phyloP scores from a whole-genome alignment of 2,329 filamentous ascomycete species.

The Tolypocladium paradoxum region DNA sequence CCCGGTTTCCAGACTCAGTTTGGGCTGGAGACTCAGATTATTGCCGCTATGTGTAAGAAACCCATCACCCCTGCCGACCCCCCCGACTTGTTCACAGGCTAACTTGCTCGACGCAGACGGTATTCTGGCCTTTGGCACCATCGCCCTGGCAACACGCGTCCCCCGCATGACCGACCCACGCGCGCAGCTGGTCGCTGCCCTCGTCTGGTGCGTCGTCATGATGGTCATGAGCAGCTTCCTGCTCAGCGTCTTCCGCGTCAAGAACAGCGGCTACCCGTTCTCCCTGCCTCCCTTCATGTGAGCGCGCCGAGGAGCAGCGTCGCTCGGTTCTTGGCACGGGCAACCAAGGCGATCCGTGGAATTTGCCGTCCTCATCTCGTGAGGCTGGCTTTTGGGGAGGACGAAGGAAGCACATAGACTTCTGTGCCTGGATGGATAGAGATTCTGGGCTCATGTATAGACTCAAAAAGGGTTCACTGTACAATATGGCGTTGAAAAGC shows the following conservation, averaged over 20 bases:
- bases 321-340: no score
- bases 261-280: conserved; percentile 94
- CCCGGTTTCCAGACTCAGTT: conserved; percentile 88
- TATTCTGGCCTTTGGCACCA: conserved; percentile 77
- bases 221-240: conserved; percentile 88
- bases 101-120: conserved; percentile 38
- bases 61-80: not conserved
- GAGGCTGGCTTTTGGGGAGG: not conserved
- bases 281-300: conserved; percentile 80
- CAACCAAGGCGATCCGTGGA: not conserved
- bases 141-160: conserved; percentile 83
- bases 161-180: conserved; percentile 74
- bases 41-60: conserved; percentile 85
- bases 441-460: not conserved
- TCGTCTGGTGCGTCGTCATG: conserved; percentile 68
- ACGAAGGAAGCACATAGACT: not conserved
- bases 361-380: not conserved
- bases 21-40: conserved; percentile 88
- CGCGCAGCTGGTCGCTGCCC: conserved; percentile 68
- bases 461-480: not conserved
- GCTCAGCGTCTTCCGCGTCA: conserved; percentile 83
- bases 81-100: conserved; percentile 5
- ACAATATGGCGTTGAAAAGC: conserved; percentile 1
- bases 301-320: conserved; percentile 1
- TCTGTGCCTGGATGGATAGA: not conserved